Conservation (phyloP, 306 rosid genomes). For the Crotalaria pallida region DNA sequence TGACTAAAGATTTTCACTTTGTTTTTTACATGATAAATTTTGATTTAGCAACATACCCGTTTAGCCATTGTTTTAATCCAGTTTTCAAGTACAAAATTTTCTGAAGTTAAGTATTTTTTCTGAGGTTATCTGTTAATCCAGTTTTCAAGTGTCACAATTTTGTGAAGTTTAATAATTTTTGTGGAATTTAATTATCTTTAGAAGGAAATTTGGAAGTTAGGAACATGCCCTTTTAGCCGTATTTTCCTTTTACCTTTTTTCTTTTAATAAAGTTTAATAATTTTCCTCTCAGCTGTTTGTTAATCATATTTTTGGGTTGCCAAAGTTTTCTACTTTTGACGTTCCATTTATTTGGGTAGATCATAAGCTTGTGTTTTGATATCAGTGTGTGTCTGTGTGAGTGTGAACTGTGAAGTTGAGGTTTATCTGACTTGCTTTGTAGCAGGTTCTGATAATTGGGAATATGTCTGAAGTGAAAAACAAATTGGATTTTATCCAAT, state of each 20-base stretch:
- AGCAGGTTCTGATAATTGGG: constrained; percentile 12
- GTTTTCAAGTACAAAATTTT: not conserved
- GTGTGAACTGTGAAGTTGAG: not conserved
- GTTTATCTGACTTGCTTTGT: constrained; percentile 2
- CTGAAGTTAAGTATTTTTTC: not conserved
- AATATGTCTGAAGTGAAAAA: constrained; percentile 35
- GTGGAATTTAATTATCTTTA: too few relatives aligned
- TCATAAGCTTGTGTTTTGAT: not conserved
- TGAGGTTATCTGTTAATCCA: not conserved
- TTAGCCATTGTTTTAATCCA: not conserved
- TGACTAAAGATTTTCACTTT: not conserved
- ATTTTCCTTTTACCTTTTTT: too few relatives aligned
- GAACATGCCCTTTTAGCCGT: too few relatives aligned
- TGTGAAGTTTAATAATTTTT: not conserved
- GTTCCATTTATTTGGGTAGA: not conserved
- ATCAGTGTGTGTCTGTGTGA: not conserved
- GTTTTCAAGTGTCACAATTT: not conserved
- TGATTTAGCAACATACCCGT: not conserved
- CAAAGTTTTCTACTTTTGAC: not conserved
- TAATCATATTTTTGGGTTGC: constrained; percentile 1
- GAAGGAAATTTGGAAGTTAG: too few relatives aligned
- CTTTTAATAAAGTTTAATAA: too few relatives aligned
- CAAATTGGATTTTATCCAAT: constrained; percentile 32
- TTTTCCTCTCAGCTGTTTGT: not conserved
- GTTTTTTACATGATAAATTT: not conserved